Percentiles rank a stretch among this genome's conserved stretches.
phyloP scores from a whole-genome alignment of 805 yeast species.

The Kluyveromyces siamensis region DNA sequence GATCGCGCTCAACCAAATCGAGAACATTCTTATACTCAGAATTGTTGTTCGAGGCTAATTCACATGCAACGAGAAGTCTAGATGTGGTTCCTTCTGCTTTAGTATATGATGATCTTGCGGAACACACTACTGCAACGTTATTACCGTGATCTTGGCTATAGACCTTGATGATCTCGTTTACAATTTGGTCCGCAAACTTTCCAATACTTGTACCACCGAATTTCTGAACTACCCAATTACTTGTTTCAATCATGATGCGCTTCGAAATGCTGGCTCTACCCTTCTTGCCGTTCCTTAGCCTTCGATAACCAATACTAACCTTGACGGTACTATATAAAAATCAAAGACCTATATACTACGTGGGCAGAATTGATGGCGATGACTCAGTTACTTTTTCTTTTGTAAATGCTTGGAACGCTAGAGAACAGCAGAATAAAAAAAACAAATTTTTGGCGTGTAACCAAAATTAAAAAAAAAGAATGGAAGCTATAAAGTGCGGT shows the following conservation, averaged over 20 bases:
- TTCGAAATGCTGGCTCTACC: not conserved
- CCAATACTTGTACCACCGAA: slow-evolving; percentile 98
- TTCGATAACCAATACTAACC: no score
- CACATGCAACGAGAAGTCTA: slow-evolving; percentile 76
- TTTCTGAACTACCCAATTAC: slow-evolving; percentile 77
- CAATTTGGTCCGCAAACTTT: slow-evolving; percentile 79
- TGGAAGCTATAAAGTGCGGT: no score
- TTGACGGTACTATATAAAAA: no score
- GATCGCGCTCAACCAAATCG: slow-evolving; percentile 68
- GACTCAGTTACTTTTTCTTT: not conserved
- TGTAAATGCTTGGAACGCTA: not conserved
- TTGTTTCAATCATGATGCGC: slow-evolving; percentile 4
- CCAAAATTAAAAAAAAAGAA: no score
- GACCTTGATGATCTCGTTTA: slow-evolving; percentile 70
- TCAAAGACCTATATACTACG: not conserved
- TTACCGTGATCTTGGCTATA: slow-evolving; percentile 38
- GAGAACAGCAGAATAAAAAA: no score
- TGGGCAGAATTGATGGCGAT: not conserved
- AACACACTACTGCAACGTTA: slow-evolving; percentile 89
- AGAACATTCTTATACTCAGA: slow-evolving; percentile 51
- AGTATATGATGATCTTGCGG: slow-evolving; percentile 86
- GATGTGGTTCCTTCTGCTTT: slow-evolving; percentile 96
- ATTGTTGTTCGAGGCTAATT: slow-evolving; percentile 48
- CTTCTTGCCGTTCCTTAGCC: no score
- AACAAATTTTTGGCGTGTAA: no score